These are phyloP conservation scores for Gaeumannomyces tritici DNA, from an alignment of 2,329 filamentous ascomycete species.

Conservation along the genomic window DNA sequence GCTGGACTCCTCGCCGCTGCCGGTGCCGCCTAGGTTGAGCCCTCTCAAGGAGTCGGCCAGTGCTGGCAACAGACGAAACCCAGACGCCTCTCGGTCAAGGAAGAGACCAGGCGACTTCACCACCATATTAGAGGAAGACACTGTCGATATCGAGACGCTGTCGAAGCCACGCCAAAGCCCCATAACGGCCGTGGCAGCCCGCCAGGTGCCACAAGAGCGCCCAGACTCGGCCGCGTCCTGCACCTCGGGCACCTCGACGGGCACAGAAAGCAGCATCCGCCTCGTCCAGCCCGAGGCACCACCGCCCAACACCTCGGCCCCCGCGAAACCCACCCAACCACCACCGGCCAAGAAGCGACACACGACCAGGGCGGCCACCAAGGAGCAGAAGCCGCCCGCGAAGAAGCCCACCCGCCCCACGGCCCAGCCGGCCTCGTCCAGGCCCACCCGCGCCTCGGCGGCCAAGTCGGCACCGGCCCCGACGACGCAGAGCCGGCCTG, in stretches of 20 bases:
- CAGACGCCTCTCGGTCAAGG: slow-evolving; percentile 6
- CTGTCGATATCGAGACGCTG: slow-evolving; percentile 21
- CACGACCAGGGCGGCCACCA: neutral
- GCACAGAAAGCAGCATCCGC: slow-evolving; percentile 1
- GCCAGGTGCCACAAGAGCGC: slow-evolving; percentile 1
- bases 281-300: slow-evolving; percentile 1
- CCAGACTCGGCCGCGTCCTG: slow-evolving; percentile 8
- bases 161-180: neutral
- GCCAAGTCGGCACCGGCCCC: slow-evolving; percentile 3
- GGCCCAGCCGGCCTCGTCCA: neutral
- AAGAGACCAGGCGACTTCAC: slow-evolving; percentile 28
- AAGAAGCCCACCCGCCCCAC: neutral
- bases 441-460: neutral
- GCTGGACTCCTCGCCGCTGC: slow-evolving; percentile 33
- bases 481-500: neutral
- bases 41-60: slow-evolving; percentile 42
- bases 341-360: slow-evolving; percentile 3
- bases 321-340: neutral
- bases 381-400: slow-evolving; percentile 1
- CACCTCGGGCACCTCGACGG: slow-evolving; percentile 1
- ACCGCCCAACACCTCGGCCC: neutral
- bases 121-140: slow-evolving; percentile 38
- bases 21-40: slow-evolving; percentile 35
- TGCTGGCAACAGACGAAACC: slow-evolving; percentile 33
- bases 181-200: neutral